Evolutionary conservation across 305 asterid species (phyloP).

Genomic region (Solanum hybrid): DNA sequence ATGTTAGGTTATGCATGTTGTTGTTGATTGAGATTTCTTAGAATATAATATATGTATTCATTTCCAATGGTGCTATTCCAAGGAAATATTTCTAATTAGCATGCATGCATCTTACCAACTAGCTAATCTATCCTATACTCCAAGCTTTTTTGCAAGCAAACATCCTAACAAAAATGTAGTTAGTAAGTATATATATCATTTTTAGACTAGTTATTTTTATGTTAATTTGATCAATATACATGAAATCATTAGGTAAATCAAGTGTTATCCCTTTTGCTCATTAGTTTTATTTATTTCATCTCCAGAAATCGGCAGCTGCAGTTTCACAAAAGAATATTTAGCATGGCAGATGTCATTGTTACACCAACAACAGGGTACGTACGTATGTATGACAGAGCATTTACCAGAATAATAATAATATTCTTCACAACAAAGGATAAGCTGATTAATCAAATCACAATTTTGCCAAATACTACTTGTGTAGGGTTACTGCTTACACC

Average conservation of each 20-base stretch:
- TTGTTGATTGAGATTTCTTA: not conserved
- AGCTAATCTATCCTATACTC: not conserved
- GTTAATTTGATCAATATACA: not conserved
- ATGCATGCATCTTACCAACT: not conserved
- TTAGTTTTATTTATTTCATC: not conserved
- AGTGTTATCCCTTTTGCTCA: not conserved
- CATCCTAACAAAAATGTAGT: not conserved
- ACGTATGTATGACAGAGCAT: not conserved
- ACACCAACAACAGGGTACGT: constrained; percentile 84
- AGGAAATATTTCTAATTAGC: not conserved
- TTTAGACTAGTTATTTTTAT: not conserved
- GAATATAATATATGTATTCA: not conserved
- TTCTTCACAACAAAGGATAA: not conserved
- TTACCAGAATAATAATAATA: not conserved
- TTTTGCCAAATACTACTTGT: not conserved
- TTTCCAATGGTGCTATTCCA: not conserved
- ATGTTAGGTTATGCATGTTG: not conserved
- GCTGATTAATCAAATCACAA: not conserved
- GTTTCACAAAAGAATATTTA: constrained; percentile 59
- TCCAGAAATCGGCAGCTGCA: constrained; percentile 61
- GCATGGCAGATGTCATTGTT: constrained; percentile 71
- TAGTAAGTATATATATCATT: not conserved
- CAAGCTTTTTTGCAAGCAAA: not conserved
- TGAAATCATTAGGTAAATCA: not conserved
- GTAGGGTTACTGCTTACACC: constrained; percentile 76